phyloP scores from a whole-genome alignment of 1,284 basidiomycete genomes.

The Malassezia psittaci region DNA sequence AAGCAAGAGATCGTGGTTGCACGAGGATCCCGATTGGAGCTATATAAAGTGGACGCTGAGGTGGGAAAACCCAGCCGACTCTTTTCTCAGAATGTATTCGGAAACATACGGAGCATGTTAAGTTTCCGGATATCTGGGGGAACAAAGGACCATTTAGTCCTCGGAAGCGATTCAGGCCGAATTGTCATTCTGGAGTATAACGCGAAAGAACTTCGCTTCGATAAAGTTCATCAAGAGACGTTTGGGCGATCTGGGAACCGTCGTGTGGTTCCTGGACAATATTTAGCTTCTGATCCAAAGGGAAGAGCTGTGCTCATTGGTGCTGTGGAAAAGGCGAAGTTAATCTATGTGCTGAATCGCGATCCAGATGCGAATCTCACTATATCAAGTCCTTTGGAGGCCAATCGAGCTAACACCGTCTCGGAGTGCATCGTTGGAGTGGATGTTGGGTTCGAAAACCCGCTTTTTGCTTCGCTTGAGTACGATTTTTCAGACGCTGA shows the following conservation, averaged over 20 bases:
- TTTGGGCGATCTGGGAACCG: slow-evolving; percentile 44
- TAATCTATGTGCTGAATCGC: slow-evolving; percentile 45
- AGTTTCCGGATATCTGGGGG: slow-evolving; percentile 41
- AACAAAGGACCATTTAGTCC: slow-evolving; percentile 39
- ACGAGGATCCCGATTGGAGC: slow-evolving; percentile 31
- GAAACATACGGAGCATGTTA: slow-evolving; percentile 38
- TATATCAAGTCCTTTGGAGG: slow-evolving; percentile 46
- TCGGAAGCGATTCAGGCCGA: slow-evolving; percentile 44
- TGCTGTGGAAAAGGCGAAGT: slow-evolving; percentile 43
- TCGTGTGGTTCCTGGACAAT: slow-evolving; percentile 43
- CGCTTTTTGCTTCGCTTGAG: slow-evolving; percentile 44
- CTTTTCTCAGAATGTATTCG: slow-evolving; percentile 35
- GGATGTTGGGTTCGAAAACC: slow-evolving; percentile 46
- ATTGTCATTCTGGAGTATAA: slow-evolving; percentile 44
- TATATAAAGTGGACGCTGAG: slow-evolving; percentile 36
- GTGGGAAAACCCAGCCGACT: slow-evolving; percentile 30
- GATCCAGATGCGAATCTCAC: slow-evolving; percentile 45
- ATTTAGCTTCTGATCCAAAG: slow-evolving; percentile 45
- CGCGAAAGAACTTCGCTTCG: slow-evolving; percentile 29
- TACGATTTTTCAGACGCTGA: slow-evolving; percentile 45
- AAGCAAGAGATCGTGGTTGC: slow-evolving; percentile 45
- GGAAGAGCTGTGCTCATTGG: slow-evolving; percentile 44
- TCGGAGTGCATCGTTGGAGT: slow-evolving; percentile 42
- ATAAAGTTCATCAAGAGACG: slow-evolving; percentile 41
- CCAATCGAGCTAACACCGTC: slow-evolving; percentile 37